Base-by-base conservation (phyloP, 176 grass and related monocot species). In the Hyparrhenia diplandra region DNA sequence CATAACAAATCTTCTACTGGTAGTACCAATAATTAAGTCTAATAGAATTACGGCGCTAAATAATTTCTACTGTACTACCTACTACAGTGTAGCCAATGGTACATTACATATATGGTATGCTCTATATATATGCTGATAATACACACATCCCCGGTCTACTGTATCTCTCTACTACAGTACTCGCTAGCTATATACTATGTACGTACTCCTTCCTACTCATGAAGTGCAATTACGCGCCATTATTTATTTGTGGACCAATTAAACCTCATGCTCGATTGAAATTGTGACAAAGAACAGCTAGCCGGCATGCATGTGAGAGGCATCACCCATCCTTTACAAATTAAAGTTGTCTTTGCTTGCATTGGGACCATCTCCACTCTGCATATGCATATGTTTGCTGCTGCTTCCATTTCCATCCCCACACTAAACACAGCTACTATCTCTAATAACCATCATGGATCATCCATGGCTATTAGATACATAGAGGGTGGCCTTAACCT, bases 371-470 rank as follows among this genome's bases (percentile, higher is more conserved):
- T 70, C 3, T 12, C 14, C 5, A 18, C 42, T 51, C 12, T 52
- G 18, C 47, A 51, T 42, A 10, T 16, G 25, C 16, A 27, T 83
- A 39, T 52, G 45, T 34, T 64, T 64, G 54, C 64, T 70, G 42
- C 32, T 80, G 77, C 59, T 82, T 85, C 42, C 34, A 71, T 64
- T 60, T 54, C 18, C 17, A 52, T 64, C 82, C 86, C 87, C 82
- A 85, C 82, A 71, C 82, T 79, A 78, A 65, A 61, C 58, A 25
- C 24, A 76, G 13, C 74, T 79, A 67, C 69, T 79, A 67, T 37
- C 12, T 47, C 71, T 73, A 79, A 79, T 73, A 79, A 79, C 46
- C 76, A 79, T 49, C 79, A 72, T 61, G 35, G 61, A 68, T 84
- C 70, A 6, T 37, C 36, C 27, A n/a, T 65, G 57, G 67, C 66